phyloP scores from a whole-genome alignment of 805 yeast species.

The Wickerhamomyces rabaulensis region DNA sequence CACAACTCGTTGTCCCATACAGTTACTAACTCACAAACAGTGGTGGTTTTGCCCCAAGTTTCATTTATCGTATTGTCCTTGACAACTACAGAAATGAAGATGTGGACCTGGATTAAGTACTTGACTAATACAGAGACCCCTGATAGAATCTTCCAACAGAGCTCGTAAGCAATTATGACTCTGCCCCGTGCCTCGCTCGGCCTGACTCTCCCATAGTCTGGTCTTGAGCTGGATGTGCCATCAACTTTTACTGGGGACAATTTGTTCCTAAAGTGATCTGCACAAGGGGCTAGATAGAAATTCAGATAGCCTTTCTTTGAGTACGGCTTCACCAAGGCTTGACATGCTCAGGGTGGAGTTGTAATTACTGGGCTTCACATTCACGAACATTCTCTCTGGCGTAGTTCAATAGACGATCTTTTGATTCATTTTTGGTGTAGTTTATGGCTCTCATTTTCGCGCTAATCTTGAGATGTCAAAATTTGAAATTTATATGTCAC shows the following conservation, averaged over 20 bases:
- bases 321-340: constrained; percentile 45
- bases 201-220: constrained; percentile 24
- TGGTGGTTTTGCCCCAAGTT: constrained; percentile 95
- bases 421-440: neutral
- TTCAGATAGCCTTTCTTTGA: constrained; percentile 43
- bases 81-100: constrained; percentile 91
- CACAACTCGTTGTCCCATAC: neutral
- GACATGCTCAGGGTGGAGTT: constrained; percentile 21
- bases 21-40: constrained; percentile 17
- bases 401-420: neutral
- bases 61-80: constrained; percentile 89
- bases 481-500: neutral
- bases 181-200: constrained; percentile 68
- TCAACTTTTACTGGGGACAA: neutral
- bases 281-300: constrained; percentile 43
- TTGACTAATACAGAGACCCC: neutral
- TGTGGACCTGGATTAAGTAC: constrained; percentile 44
- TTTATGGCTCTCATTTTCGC: neutral
- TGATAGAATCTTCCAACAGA: neutral
- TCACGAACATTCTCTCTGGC: neutral
- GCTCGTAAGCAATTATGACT: neutral
- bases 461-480: neutral
- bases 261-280: neutral
- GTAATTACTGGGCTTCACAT: constrained; percentile 25
- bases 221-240: constrained; percentile 59